phyloP scores from a whole-genome alignment of 768 basidiomycete genomes.

The Trametes elegans region DNA sequence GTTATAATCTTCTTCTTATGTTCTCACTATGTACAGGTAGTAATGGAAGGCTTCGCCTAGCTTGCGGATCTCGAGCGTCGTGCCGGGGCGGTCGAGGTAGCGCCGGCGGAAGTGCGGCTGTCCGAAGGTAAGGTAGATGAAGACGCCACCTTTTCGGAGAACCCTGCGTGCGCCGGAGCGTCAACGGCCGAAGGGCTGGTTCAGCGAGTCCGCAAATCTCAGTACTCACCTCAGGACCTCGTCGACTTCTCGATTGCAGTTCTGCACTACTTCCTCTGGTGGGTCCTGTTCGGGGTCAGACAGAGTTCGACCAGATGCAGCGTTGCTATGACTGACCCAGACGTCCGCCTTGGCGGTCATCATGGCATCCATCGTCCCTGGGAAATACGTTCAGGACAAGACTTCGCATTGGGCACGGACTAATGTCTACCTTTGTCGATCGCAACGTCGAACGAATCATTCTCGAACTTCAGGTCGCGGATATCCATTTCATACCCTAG shows the following conservation, averaged over 20 bases:
- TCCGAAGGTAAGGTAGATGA: conserved; percentile 84
- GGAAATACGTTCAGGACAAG: too few species aligned
- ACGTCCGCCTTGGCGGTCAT: conserved; percentile 80
- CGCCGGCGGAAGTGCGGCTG: conserved; percentile 84
- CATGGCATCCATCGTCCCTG: conserved; percentile 88
- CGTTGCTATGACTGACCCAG: conserved; percentile 50
- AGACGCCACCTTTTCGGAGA: conserved; percentile 56
- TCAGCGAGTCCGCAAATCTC: too few species aligned
- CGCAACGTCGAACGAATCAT: conserved; percentile 68
- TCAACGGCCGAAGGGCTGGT: too few species aligned
- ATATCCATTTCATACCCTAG: conserved; percentile 89
- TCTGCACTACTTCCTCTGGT: conserved; percentile 61
- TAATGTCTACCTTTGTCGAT: conserved; percentile 69
- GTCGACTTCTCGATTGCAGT: conserved; percentile 74
- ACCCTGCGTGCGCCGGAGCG: too few species aligned
- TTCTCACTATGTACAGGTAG: conserved; percentile 67
- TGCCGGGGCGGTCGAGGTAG: conserved; percentile 55
- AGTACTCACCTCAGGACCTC: conserved; percentile 70
- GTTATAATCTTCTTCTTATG: too few species aligned
- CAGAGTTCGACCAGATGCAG: background rate
- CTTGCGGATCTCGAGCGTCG: conserved; percentile 62
- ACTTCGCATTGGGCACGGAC: too few species aligned
- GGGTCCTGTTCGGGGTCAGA: conserved; percentile 54
- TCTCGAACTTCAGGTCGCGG: conserved; percentile 58
- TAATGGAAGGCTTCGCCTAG: conserved; percentile 84